Evolutionary conservation across 768 basidiomycete species (phyloP).

Genomic region (Mycena filopes): DNA sequence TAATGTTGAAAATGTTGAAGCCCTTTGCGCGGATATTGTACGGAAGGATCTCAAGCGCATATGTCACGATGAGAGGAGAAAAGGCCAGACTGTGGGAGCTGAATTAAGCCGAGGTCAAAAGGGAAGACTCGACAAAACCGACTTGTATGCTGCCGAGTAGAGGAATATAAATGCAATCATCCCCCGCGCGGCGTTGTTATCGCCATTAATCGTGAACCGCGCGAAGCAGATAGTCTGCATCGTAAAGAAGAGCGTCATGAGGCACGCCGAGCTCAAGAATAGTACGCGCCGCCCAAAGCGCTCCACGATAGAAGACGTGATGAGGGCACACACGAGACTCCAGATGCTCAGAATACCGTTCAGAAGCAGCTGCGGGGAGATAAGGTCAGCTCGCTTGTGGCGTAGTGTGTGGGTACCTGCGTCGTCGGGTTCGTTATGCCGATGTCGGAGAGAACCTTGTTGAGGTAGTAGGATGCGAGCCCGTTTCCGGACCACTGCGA

Average conservation of each 20-base stretch:
- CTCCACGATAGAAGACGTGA: conserved; percentile 71
- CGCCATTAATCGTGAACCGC: conserved; percentile 50
- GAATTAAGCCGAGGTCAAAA: too few species aligned
- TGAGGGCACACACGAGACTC: conserved; percentile 74
- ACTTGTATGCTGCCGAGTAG: conserved; percentile 83
- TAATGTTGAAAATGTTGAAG: conserved; percentile 83
- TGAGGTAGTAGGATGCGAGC: conserved; percentile 86
- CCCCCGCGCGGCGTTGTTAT: conserved; percentile 68
- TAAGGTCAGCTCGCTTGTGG: neutral
- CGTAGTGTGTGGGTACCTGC: conserved; percentile 41
- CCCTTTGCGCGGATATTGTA: conserved; percentile 88
- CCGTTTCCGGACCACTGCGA: conserved; percentile 90
- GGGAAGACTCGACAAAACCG: neutral
- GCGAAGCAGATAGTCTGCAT: conserved; percentile 77
- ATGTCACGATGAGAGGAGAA: conserved; percentile 86
- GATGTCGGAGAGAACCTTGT: conserved; percentile 73
- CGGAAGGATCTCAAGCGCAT: conserved; percentile 90
- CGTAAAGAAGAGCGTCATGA: conserved; percentile 76
- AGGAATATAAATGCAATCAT: conserved; percentile 88
- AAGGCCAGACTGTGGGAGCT: conserved; percentile 79
- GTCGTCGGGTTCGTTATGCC: conserved; percentile 70
- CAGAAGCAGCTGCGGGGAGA: conserved; percentile 73
- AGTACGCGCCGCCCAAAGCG: conserved; percentile 73
- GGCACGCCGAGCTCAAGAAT: conserved; percentile 66
- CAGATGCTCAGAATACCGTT: conserved; percentile 88